These are phyloP conservation scores for Abelmoschus esculentus DNA, from an alignment of 345 rosid genomes.

Conservation along the genomic window DNA sequence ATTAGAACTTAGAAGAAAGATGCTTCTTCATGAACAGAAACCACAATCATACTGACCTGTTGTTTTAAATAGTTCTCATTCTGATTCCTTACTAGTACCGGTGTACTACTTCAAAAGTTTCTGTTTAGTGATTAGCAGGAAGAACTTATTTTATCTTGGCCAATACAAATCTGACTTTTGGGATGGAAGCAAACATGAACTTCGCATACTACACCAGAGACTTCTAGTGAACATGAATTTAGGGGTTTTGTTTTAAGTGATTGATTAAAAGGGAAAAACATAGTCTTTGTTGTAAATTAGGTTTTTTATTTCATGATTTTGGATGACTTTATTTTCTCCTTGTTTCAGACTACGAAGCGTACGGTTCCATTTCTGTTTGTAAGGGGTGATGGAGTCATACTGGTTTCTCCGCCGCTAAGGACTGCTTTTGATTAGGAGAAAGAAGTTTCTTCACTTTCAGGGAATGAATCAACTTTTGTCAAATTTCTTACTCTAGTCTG, in stretches of 20 bases:
- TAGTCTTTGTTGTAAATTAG: background rate
- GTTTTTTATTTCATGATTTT: background rate
- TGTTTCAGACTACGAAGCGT: constrained; percentile 78
- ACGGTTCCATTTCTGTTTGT: constrained; percentile 85
- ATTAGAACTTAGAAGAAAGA: background rate
- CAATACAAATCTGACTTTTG: too few species aligned
- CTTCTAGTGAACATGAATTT: background rate
- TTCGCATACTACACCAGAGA: background rate
- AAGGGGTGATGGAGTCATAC: constrained; percentile 96
- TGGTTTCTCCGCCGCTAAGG: constrained; percentile 95
- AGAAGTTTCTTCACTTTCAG: constrained; percentile 2
- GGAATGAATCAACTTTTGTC: background rate
- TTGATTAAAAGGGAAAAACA: background rate
- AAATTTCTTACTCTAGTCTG: background rate
- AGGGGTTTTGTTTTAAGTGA: background rate
- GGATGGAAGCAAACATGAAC: background rate
- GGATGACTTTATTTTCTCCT: background rate
- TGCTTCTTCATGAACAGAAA: background rate
- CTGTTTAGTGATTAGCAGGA: background rate
- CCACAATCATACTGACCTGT: background rate
- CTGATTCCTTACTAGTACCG: background rate
- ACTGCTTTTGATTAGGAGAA: constrained; percentile 59
- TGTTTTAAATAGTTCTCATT: background rate
- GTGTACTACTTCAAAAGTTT: background rate
- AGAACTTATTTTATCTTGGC: background rate